phyloP scores from a whole-genome alignment of 768 basidiomycete species.

The Russula sp. region DNA sequence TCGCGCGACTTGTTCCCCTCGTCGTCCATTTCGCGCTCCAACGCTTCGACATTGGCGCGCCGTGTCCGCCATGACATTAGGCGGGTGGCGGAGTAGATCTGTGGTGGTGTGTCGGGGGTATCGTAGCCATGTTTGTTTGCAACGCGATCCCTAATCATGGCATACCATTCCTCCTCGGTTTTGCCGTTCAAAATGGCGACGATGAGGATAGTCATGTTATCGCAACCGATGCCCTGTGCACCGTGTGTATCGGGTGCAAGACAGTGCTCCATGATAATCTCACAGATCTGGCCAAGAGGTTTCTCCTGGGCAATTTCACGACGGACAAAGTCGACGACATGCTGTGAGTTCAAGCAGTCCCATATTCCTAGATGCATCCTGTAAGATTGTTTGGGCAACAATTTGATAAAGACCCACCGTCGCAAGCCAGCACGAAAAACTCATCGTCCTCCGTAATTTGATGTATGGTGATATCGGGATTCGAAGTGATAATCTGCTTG shows the following conservation, averaged over 20 bases:
- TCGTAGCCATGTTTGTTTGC: constrained; percentile 68
- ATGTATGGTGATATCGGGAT: constrained; percentile 88
- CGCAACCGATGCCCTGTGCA: constrained; percentile 92
- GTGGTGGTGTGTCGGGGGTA: constrained; percentile 73
- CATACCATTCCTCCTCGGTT: constrained; percentile 89
- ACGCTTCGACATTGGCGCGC: constrained; percentile 45
- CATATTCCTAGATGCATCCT: constrained; percentile 75
- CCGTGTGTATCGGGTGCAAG: constrained; percentile 91
- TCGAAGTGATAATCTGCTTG: constrained; percentile 89
- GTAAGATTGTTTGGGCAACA: constrained; percentile 20
- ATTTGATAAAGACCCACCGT: constrained; percentile 57
- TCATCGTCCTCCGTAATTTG: constrained; percentile 86
- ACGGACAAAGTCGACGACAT: constrained; percentile 86
- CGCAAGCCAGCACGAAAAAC: constrained; percentile 94
- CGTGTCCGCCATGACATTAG: constrained; percentile 61
- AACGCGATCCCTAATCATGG: constrained; percentile 83
- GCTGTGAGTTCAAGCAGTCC: constrained; percentile 94
- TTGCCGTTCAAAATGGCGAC: constrained; percentile 84
- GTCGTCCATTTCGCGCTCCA: constrained; percentile 41
- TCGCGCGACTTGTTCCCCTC: constrained; percentile 34
- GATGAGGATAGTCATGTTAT: constrained; percentile 97
- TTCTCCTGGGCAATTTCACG: constrained; percentile 76
- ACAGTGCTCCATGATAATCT: constrained; percentile 88
- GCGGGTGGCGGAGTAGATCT: constrained; percentile 68
- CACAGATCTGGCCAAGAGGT: constrained; percentile 77